Conservation (phyloP, 257 asterid species). For the Solanum infundibuliforme region DNA sequence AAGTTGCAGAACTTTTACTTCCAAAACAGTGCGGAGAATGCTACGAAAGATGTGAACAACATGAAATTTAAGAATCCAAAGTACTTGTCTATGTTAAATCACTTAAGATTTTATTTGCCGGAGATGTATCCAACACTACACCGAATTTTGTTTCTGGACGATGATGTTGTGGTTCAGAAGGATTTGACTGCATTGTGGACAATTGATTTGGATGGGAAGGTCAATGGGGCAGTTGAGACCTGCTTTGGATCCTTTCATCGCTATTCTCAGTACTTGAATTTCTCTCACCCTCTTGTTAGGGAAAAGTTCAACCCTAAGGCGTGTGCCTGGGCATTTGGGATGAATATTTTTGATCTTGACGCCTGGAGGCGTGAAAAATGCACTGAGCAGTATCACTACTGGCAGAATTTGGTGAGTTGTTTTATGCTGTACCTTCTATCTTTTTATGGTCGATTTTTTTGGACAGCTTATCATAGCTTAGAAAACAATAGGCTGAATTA, state of each 20-base stretch:
- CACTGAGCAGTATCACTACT: constrained; percentile 78
- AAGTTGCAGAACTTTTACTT: constrained; percentile 58
- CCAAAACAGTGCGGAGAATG: constrained; percentile 69
- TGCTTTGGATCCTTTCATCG: constrained; percentile 93
- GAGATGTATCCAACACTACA: constrained; percentile 79
- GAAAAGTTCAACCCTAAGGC: constrained; percentile 75
- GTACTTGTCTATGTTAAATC: constrained; percentile 71
- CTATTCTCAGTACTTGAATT: constrained; percentile 67
- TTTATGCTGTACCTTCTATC: background rate
- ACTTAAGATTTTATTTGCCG: constrained; percentile 87
- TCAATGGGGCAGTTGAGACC: constrained; percentile 80
- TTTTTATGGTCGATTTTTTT: background rate
- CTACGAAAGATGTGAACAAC: constrained; percentile 56
- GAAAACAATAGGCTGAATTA: background rate
- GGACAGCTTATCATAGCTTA: background rate
- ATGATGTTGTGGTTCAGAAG: constrained; percentile 92
- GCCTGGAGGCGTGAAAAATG: constrained; percentile 78
- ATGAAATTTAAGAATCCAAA: constrained; percentile 75
- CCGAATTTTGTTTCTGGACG: constrained; percentile 77
- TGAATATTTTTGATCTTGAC: constrained; percentile 89
- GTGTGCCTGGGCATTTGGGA: constrained; percentile 98
- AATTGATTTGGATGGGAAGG: constrained; percentile 81
- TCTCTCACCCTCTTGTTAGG: constrained; percentile 70
- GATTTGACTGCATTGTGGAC: constrained; percentile 87
- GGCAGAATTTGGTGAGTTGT: constrained; percentile 73